Conservation (phyloP, 2,329 filamentous ascomycete genomes). For the Nothopassalora personata region DNA sequence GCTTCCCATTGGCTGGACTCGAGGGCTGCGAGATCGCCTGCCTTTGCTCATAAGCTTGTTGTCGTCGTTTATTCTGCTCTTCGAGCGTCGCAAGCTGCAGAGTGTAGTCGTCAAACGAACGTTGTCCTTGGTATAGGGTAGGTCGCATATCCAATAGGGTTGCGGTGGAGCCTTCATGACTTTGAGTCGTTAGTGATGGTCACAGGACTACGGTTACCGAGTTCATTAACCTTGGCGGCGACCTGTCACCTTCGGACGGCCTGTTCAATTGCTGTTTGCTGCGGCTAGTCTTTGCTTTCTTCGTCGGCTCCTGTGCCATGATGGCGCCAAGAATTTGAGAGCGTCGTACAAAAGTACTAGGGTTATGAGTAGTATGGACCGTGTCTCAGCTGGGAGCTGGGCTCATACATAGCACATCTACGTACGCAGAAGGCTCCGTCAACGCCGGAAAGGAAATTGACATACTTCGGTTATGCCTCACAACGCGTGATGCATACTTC, state of each 20-base stretch:
- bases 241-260: no score
- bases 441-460: neutral
- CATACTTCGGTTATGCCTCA: neutral
- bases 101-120: conserved; percentile 2
- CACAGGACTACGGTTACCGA: neutral
- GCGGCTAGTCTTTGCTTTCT: neutral
- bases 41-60: neutral
- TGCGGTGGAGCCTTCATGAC: conserved; percentile 1
- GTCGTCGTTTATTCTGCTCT: conserved; percentile 4
- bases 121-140: neutral
- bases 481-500: no score
- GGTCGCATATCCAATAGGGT: neutral
- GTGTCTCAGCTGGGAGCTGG: no score
- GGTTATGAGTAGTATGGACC: neutral
- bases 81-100: conserved; percentile 1
- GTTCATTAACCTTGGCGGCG: neutral
- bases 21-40: neutral
- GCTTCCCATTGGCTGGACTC: neutral
- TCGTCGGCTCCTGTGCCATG: neutral
- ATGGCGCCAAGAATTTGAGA: neutral
- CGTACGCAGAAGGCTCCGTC: neutral
- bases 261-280: no score
- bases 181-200: neutral
- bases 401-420: no score
- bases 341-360: neutral